Percentiles rank a stretch among this genome's conserved stretches.
These are phyloP conservation scores for Saitozyma podzolica DNA, from an alignment of 768 basidiomycete genomes.

Conservation along the genomic window DNA sequence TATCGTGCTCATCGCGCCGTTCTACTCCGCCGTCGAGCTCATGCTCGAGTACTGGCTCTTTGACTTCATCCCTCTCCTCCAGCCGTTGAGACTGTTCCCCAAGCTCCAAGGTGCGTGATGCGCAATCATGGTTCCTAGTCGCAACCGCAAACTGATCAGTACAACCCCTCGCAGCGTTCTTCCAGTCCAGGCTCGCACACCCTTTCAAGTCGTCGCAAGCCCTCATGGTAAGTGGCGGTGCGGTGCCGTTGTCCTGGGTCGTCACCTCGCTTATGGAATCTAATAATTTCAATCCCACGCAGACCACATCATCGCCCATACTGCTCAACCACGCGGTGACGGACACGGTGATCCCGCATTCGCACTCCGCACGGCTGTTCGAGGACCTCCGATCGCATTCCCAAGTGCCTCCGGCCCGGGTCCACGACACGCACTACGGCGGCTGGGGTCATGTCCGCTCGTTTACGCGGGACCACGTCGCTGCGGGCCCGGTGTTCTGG, in stretches of 20 bases:
- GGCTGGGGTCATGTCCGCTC: constrained; percentile 39
- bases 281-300: constrained; percentile 8
- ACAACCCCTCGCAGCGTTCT: neutral
- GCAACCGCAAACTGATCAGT: neutral
- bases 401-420: neutral
- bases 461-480: neutral
- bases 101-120: constrained; percentile 60
- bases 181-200: constrained; percentile 10
- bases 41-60: constrained; percentile 67
- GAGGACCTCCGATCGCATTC: constrained; percentile 1
- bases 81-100: constrained; percentile 68
- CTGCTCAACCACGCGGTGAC: constrained; percentile 73
- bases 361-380: constrained; percentile 70
- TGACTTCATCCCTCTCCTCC: constrained; percentile 68
- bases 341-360: constrained; percentile 71
- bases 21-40: constrained; percentile 58
- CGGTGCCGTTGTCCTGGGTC: constrained; percentile 46
- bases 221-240: constrained; percentile 17
- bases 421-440: constrained; percentile 5
- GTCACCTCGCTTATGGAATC: neutral
- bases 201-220: constrained; percentile 28
- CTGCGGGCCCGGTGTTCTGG: constrained; percentile 24
- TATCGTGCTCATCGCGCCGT: constrained; percentile 56
- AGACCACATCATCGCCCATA: constrained; percentile 69
- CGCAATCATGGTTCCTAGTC: neutral